Base-by-base conservation (phyloP, 2,329 filamentous ascomycete genomes). In the Rosellinia necatrix region DNA sequence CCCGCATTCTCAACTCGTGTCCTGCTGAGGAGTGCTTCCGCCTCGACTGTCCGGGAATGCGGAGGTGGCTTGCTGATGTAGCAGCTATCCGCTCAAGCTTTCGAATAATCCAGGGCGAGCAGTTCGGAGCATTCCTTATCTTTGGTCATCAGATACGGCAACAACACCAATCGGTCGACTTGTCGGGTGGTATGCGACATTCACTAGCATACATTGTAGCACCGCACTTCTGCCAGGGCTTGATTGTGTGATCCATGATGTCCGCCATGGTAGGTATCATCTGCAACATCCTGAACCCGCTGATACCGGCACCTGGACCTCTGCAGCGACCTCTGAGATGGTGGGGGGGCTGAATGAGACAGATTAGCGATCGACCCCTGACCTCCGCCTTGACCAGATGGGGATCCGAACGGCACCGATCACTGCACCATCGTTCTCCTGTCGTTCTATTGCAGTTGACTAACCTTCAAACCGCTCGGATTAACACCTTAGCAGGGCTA, bases 331-430 rank as follows among this genome's bases (percentile, higher is more conserved):
- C 17, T 30, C 22, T 30, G 27, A 9, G 15, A 24, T 30, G 32
- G 49, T 40, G 21, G 50, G 46, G 49, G 49, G 13, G 12, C 1
- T 29, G 8, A 25, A 29, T 44, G 54, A 58, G 19, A 50, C 55
- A 58, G 24, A 49, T 54, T 40, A 34, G 40, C 40, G 50, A 54
- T 35, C 15, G 44, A 49, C 38, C 42, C 49, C 34, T 32, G 38
- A 19, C 35, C 48, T 41, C 7, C 27, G 25, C 32, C 30, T 38
- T 29, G 7, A 44, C 35, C 21, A 42, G 38, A 21, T 30, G 25
- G 37, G 35, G 29, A 49, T 22, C 38, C 38, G n/a, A n/a, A n/a
- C n/a, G n/a, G n/a, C n/a, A n/a, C n/a, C n/a, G n/a, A n/a, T n/a
- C n/a, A n/a, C n/a, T n/a, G n/a, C n/a, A n/a, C n/a, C n/a, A n/a